phyloP scores from a whole-genome alignment of 2,329 filamentous ascomycete species.

The Alternaria gansuensis region DNA sequence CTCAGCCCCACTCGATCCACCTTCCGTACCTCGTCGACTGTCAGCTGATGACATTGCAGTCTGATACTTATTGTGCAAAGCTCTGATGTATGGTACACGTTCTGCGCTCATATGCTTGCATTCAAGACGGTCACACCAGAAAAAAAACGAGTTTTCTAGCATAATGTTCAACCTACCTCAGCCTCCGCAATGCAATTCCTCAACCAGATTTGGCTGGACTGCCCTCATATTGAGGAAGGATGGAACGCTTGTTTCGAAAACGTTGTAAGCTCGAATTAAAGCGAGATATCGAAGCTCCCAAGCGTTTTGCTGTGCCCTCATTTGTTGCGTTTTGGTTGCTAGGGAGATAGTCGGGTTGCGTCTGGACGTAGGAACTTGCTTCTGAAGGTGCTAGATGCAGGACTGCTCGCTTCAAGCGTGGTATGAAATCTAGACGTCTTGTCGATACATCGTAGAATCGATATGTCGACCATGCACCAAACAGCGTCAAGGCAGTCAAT shows the following conservation, averaged over 20 bases:
- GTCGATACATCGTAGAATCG: conserved; percentile 19
- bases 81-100: not conserved
- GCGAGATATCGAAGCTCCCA: not conserved
- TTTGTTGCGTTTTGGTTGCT: too few species aligned
- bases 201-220: not conserved
- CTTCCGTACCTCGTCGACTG: not conserved
- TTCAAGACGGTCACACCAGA: not conserved
- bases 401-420: conserved; percentile 5
- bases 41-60: not conserved
- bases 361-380: not conserved
- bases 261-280: too few species aligned
- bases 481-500: conserved; percentile 46
- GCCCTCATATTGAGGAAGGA: not conserved
- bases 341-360: not conserved
- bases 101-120: not conserved
- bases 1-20: conserved; percentile 11
- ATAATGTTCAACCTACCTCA: not conserved
- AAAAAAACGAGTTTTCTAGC: not conserved
- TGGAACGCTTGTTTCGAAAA: not conserved
- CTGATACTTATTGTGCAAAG: not conserved
- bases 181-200: not conserved
- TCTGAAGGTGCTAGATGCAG: not conserved
- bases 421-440: not conserved
- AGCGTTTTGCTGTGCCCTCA: not conserved
- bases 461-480: conserved; percentile 29